Conservation (phyloP, 2,329 filamentous ascomycete genomes). For the Corynespora cassiicola region DNA sequence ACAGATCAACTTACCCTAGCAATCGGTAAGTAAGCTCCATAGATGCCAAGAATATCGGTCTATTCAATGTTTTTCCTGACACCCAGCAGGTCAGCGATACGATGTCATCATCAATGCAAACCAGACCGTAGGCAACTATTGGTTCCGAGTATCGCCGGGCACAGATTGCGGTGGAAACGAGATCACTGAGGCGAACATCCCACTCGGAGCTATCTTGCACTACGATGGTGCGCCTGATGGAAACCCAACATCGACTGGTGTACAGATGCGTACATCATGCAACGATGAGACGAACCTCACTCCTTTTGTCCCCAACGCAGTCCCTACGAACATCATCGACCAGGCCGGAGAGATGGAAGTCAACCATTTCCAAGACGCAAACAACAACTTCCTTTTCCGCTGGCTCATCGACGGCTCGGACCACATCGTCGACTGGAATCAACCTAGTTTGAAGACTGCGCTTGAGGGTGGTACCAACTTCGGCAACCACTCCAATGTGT, state of each 20-base stretch:
- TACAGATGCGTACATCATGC: slow-evolving; percentile 43
- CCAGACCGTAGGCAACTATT: slow-evolving; percentile 52
- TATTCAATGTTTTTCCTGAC: too few species aligned
- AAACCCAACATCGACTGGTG: slow-evolving; percentile 42
- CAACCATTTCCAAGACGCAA: slow-evolving; percentile 32
- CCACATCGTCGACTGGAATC: slow-evolving; percentile 48
- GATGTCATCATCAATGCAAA: slow-evolving; percentile 55
- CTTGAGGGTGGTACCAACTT: slow-evolving; percentile 37
- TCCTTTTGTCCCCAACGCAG: slow-evolving; percentile 48
- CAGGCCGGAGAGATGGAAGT: slow-evolving; percentile 32
- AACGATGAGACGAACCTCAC: slow-evolving; percentile 47
- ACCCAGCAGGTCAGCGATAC: slow-evolving; percentile 51
- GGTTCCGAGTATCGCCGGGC: slow-evolving; percentile 53
- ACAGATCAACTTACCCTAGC: slow-evolving; percentile 43
- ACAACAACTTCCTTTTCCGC: slow-evolving; percentile 48
- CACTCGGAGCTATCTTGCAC: slow-evolving; percentile 47
- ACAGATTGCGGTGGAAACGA: slow-evolving; percentile 35
- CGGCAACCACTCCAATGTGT: slow-evolving; percentile 33
- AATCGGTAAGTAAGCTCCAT: slow-evolving; percentile 26
- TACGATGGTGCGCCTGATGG: slow-evolving; percentile 44
- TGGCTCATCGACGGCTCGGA: slow-evolving; percentile 51
- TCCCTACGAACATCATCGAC: slow-evolving; percentile 43
- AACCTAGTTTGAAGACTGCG: slow-evolving; percentile 54
- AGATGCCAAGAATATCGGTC: too few species aligned
- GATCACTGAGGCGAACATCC: slow-evolving; percentile 32